Evolutionary conservation across 441 rosid genomes (phyloP).

Genomic region (Gossypium davidsonii): DNA sequence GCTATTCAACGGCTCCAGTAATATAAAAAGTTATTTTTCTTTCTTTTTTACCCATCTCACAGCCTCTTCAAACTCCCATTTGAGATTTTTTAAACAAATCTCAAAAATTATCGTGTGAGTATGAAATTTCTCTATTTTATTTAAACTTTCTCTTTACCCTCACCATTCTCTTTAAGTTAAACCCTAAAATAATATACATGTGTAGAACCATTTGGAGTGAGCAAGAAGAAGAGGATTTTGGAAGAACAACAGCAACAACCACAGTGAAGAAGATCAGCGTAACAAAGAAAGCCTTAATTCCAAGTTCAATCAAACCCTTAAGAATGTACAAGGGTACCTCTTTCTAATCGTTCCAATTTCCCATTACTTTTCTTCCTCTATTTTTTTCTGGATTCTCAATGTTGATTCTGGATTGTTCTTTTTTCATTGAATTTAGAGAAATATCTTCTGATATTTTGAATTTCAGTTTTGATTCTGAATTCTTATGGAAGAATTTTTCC

Average conservation of each 20-base stretch:
- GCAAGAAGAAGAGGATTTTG: too few relatives aligned
- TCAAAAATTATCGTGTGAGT: too few relatives aligned
- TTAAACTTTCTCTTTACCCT: too few relatives aligned
- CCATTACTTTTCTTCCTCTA: constrained; percentile 6
- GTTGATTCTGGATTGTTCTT: not conserved
- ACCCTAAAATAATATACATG: too few relatives aligned
- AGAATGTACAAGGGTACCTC: constrained; percentile 75
- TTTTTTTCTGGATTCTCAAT: not conserved
- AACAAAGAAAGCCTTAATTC: constrained; percentile 49
- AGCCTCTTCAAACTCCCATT: too few relatives aligned
- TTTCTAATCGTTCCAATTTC: not conserved
- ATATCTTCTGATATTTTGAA: constrained; percentile 17
- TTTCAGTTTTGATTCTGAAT: not conserved
- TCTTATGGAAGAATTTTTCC: not conserved
- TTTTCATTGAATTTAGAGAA: not conserved
- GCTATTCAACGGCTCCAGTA: too few relatives aligned
- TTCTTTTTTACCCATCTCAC: too few relatives aligned
- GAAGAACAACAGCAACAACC: not conserved
- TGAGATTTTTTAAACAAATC: too few relatives aligned
- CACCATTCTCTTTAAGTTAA: too few relatives aligned
- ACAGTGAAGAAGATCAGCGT: constrained; percentile 28
- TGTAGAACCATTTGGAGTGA: too few relatives aligned
- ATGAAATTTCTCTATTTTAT: too few relatives aligned
- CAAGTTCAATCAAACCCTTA: constrained; percentile 81
- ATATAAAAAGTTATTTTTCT: too few relatives aligned